Conservation (phyloP, 148 eudicot species). For the Fagopyrum homotropicum region DNA sequence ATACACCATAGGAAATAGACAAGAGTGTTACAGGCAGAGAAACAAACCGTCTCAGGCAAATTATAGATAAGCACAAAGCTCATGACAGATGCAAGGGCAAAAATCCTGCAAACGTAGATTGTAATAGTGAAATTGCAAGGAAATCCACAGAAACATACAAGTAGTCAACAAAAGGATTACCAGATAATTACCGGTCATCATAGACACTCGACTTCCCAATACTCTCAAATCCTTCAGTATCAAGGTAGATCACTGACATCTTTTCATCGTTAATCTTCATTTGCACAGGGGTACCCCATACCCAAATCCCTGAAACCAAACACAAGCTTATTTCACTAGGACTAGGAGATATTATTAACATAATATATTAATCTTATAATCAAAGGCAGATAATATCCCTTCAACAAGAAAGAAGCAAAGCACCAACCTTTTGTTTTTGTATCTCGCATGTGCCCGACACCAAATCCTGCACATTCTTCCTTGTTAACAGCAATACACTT, state of each 20-base stretch:
- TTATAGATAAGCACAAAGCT: slow-evolving; percentile 92
- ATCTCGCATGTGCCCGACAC: slow-evolving; percentile 98
- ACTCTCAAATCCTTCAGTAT: slow-evolving; percentile 98
- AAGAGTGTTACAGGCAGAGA: slow-evolving; percentile 4
- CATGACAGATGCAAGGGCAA: slow-evolving; percentile 89
- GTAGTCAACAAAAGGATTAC: slow-evolving; percentile 10
- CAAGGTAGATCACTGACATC: slow-evolving; percentile 87
- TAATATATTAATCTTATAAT: background rate
- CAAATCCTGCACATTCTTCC: slow-evolving; percentile 63
- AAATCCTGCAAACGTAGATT: slow-evolving; percentile 58
- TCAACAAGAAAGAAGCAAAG: background rate
- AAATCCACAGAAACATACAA: background rate
- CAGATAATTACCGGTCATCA: slow-evolving; percentile 71
- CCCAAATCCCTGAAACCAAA: slow-evolving; percentile 70
- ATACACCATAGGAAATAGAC: slow-evolving; percentile 13
- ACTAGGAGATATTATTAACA: too few relatives aligned
- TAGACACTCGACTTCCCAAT: slow-evolving; percentile 97
- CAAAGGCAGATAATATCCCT: background rate
- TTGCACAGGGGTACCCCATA: slow-evolving; percentile 93
- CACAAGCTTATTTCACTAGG: too few relatives aligned
- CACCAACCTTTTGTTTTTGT: slow-evolving; percentile 83
- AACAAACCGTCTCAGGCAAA: slow-evolving; percentile 95
- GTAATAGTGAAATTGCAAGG: slow-evolving; percentile 12
- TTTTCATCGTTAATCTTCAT: slow-evolving; percentile 69
- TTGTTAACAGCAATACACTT: slow-evolving; percentile 4